Evolutionary conservation across 2,329 filamentous ascomycete genomes (phyloP), one percentile per base, ranked within the genome.

Genomic region (Diplodia corticola): DNA sequence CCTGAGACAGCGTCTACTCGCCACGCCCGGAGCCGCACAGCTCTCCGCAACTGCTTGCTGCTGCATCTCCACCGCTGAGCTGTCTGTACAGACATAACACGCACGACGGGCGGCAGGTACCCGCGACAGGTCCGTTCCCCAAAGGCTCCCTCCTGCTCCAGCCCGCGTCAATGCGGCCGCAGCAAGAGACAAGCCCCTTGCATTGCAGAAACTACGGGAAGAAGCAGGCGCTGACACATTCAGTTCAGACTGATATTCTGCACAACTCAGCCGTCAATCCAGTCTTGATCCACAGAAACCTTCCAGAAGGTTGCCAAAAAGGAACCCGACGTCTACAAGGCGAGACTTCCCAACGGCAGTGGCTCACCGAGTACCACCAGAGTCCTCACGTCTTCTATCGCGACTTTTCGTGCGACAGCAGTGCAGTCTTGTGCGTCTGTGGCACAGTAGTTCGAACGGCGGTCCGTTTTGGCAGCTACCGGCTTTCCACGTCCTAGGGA

Each of bases 61-160:
- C 57, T 67, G 60, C 48, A 66, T 63, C 57, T 22, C 55, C 54
- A 54, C 54, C 54, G 40, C 64, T 54, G 54, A 48, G 22, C 33
- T 44, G 64, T 57, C 64, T 50, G 50, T 48, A 53, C 55, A 69
- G 64, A 69, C 66, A 70, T 69, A 70, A 60, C 65, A 69, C 69
- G 65, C 67, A 71, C 73, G 71, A 72, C 71, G 72, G 75, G 57
- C 67, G 72, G 68, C 73, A 73, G 70, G 69, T 75, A 75, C 70
- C 71, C 74, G 74, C 71, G 70, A 76, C 64, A 73, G 73, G 73
- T 78, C 71, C 72, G 74, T 76, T 20, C 69, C 60, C 70, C 69
- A 63, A 70, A 10, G 68, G 35, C 20, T 44, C 68, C 70, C 72
- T 72, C 74, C 69, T 70, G 66, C 70, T 69, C 69, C 72, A 63